These are phyloP conservation scores for Tricholoma furcatifolium DNA, from an alignment of 768 basidiomycete species.

Conservation along the genomic window DNA sequence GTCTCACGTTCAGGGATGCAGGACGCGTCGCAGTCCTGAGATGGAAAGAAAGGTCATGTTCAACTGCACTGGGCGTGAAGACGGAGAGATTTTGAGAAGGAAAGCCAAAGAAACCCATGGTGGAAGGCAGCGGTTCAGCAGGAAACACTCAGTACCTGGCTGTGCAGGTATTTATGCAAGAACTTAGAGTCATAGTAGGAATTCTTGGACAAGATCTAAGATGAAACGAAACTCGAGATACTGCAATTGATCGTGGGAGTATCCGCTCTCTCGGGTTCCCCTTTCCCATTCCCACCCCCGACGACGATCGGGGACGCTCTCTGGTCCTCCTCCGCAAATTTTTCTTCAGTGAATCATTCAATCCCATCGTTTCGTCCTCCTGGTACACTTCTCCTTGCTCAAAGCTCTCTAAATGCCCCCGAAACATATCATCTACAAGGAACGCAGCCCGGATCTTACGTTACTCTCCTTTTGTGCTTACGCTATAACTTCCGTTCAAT, in stretches of 20 bases:
- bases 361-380: not conserved
- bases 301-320: conserved; percentile 11
- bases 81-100: conserved; percentile 26
- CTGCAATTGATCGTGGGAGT: conserved; percentile 23
- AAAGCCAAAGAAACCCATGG: conserved; percentile 28
- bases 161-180: conserved; percentile 23
- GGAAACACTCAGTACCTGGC: conserved; percentile 17
- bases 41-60: conserved; percentile 39
- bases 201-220: conserved; percentile 18
- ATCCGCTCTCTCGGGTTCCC: conserved; percentile 16
- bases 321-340: not conserved
- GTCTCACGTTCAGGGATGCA: conserved; percentile 19
- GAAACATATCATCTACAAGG: not conserved
- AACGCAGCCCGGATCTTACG: conserved; percentile 18
- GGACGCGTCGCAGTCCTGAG: conserved; percentile 26
- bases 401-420: not conserved
- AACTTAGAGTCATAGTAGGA: conserved; percentile 12
- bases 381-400: not conserved
- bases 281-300: conserved; percentile 17
- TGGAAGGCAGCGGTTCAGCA: conserved; percentile 9
- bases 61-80: conserved; percentile 23
- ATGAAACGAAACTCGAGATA: conserved; percentile 21
- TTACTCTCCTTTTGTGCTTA: conserved; percentile 15
- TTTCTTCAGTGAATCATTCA: not conserved
- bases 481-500: conserved; percentile 7